These are phyloP conservation scores for Hypericum perforatum DNA, from an alignment of 345 rosid genomes.

Conservation along the genomic window DNA sequence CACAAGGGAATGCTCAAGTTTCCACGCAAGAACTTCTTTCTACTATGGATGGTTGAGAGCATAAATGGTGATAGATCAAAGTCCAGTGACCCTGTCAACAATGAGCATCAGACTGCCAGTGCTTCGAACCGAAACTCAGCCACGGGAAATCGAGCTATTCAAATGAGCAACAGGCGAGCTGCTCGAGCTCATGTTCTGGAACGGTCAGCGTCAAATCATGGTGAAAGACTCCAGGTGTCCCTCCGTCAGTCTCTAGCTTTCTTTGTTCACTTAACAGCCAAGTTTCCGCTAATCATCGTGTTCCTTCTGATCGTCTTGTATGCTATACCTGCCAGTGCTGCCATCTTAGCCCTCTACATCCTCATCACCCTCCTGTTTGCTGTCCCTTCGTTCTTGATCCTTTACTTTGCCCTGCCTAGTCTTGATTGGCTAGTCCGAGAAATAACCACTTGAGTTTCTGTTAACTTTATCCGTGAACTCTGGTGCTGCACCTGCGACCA, in stretches of 20 bases:
- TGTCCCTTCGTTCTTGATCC: constrained; percentile 74
- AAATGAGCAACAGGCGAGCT: constrained; percentile 21
- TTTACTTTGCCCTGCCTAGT: constrained; percentile 84
- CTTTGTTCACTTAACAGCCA: constrained; percentile 72
- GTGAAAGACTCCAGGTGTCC: constrained; percentile 38
- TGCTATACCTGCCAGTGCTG: constrained; percentile 88
- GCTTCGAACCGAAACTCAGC: constrained; percentile 17
- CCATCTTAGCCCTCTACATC: constrained; percentile 65
- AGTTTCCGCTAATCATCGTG: constrained; percentile 80
- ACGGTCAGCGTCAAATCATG: constrained; percentile 28
- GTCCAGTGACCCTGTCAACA: constrained; percentile 21
- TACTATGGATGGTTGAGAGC: constrained; percentile 96
- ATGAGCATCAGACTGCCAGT: constrained; percentile 23
- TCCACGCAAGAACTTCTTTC: constrained; percentile 76
- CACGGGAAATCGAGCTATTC: constrained; percentile 18
- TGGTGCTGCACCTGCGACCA: no score
- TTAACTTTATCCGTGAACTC: no score
- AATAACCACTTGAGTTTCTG: constrained; percentile 36
- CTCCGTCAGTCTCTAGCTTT: constrained; percentile 54
- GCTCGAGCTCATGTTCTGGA: constrained; percentile 15
- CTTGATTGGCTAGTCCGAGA: constrained; percentile 88
- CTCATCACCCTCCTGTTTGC: constrained; percentile 69
- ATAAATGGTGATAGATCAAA: constrained; percentile 59
- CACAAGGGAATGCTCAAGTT: constrained; percentile 65
- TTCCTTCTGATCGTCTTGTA: constrained; percentile 69